Conservation (phyloP, 2,329 filamentous ascomycete species). For the Diaporthe batatas region DNA sequence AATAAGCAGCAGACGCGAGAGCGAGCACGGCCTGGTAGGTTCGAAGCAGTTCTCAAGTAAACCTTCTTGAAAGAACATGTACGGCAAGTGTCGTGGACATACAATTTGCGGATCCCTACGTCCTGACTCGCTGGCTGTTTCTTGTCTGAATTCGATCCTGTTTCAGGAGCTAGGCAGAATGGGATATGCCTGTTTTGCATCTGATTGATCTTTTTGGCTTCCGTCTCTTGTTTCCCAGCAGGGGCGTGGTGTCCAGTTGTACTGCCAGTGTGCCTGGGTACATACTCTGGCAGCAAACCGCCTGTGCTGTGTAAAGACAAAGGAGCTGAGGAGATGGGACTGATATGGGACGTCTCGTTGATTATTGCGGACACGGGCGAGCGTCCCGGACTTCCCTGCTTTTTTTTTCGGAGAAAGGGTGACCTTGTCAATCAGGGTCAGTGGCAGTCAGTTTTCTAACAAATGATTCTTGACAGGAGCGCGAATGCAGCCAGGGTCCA, state of each 20-base stretch:
- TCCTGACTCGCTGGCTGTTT: slow-evolving; percentile 16
- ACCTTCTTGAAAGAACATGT: neutral
- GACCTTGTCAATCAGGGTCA: too few species aligned
- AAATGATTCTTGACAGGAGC: neutral
- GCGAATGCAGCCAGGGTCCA: slow-evolving; percentile 10
- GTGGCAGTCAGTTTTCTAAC: neutral
- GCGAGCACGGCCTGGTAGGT: neutral
- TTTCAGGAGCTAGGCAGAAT: neutral
- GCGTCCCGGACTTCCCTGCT: too few species aligned
- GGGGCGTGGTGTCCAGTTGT: neutral
- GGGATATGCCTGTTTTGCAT: neutral
- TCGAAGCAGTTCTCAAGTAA: too few species aligned
- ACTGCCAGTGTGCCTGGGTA: too few species aligned
- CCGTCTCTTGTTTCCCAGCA: neutral
- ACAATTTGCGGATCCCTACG: neutral
- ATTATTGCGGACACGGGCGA: too few species aligned
- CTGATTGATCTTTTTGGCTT: neutral
- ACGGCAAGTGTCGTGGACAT: neutral
- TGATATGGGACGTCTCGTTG: too few species aligned
- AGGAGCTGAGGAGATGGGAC: too few species aligned
- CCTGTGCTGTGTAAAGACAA: too few species aligned
- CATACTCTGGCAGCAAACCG: too few species aligned
- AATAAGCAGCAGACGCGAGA: neutral
- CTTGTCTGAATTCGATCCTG: neutral
- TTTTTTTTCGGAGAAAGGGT: too few species aligned